Percentiles rank a stretch among this genome's conserved stretches.
Conservation (phyloP, 1,284 basidiomycete genomes). For the Ceratobasidium sp. region DNA sequence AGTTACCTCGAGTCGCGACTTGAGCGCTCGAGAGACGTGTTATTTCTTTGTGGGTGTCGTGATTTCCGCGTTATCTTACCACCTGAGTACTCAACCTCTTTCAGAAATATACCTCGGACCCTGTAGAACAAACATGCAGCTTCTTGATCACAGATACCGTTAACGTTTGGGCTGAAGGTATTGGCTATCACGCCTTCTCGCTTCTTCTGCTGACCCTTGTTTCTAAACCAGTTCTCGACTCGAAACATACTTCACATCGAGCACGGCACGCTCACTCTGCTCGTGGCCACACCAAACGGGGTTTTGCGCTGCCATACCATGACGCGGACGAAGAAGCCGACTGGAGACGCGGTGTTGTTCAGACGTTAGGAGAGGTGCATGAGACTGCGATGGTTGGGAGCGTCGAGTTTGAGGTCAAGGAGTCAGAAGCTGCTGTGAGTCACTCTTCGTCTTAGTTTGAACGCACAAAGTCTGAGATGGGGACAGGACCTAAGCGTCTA, state of each 20-base stretch:
- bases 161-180: constrained; percentile 41
- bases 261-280: constrained; percentile 34
- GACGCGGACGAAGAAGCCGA: constrained; percentile 40
- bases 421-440: constrained; percentile 34
- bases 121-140: neutral
- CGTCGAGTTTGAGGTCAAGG: constrained; percentile 34
- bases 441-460: neutral
- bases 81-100: no score
- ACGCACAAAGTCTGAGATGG: neutral
- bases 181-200: neutral
- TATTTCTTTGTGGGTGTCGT: constrained; percentile 30
- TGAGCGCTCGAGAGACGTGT: constrained; percentile 7
- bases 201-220: neutral
- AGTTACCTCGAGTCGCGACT: neutral
- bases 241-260: constrained; percentile 38
- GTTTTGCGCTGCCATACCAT: constrained; percentile 40
- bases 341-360: constrained; percentile 39
- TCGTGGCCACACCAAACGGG: constrained; percentile 15
- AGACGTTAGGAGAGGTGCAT: constrained; percentile 23
- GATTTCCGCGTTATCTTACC: neutral
- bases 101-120: constrained; percentile 33
- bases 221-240: constrained; percentile 26
- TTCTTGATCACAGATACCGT: constrained; percentile 36
- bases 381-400: constrained; percentile 13
- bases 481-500: constrained; percentile 37